phyloP scores from a whole-genome alignment of 805 yeast species.

The Phaffomyces opuntiae region DNA sequence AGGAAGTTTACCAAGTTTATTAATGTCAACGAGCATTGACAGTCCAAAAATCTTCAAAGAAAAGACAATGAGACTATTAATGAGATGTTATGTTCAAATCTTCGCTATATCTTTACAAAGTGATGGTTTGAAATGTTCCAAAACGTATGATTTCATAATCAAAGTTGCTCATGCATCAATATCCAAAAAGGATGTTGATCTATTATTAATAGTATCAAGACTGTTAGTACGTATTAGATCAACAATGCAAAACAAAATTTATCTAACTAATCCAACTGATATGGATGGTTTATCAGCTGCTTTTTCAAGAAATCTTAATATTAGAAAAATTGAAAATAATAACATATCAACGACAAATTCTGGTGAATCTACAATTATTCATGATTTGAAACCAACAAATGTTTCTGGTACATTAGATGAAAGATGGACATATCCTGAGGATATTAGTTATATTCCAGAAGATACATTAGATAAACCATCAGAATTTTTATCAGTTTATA shows the following conservation, averaged over 20 bases:
- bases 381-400: neutral
- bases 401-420: conserved; percentile 16
- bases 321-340: conserved; percentile 13
- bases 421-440: conserved; percentile 60
- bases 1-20: conserved; percentile 20
- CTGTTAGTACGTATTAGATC: conserved; percentile 49
- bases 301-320: conserved; percentile 40
- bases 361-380: conserved; percentile 7
- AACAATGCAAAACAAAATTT: conserved; percentile 37
- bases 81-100: conserved; percentile 21
- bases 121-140: conserved; percentile 24
- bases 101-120: conserved; percentile 19
- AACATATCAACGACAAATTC: conserved; percentile 8
- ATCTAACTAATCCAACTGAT: conserved; percentile 47
- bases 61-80: conserved; percentile 12
- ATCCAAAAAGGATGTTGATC: conserved; percentile 26
- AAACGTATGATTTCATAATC: conserved; percentile 20
- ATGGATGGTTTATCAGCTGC: conserved; percentile 61
- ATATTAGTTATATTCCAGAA: conserved; percentile 39
- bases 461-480: conserved; percentile 36
- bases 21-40: conserved; percentile 6
- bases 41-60: conserved; percentile 4
- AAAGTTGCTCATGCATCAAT: conserved; percentile 32
- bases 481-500: conserved; percentile 1
- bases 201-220: conserved; percentile 43